phyloP scores from a whole-genome alignment of 306 rosid species.

The Ochetophila trinervis region DNA sequence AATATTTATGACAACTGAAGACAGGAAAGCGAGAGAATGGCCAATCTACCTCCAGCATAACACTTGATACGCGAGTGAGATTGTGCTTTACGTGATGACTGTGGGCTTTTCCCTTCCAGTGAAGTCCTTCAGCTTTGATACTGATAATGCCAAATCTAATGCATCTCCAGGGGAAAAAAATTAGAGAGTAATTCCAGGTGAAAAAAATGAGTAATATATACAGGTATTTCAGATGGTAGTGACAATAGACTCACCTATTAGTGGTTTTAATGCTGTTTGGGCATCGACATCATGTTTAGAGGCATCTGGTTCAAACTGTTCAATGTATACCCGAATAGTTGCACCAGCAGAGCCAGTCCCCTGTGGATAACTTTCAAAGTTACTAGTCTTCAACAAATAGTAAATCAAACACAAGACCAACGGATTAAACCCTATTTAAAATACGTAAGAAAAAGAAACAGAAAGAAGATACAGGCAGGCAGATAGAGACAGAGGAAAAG shows the following conservation, averaged over 20 bases:
- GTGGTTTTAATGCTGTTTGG: conserved; percentile 78
- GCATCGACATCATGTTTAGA: conserved; percentile 85
- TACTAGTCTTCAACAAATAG: background rate
- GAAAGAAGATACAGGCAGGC: no score
- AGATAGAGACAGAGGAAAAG: background rate
- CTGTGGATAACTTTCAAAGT: conserved; percentile 39
- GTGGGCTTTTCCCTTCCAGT: conserved; percentile 95
- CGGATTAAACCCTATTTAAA: background rate
- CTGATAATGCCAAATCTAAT: conserved; percentile 79
- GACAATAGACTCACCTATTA: conserved; percentile 59
- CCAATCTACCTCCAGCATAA: conserved; percentile 27
- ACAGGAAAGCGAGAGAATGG: conserved; percentile 7
- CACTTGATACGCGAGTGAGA: conserved; percentile 12
- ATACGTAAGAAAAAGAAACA: no score
- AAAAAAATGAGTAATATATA: conserved; percentile 5
- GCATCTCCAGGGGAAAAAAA: conserved; percentile 15
- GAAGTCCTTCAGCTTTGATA: conserved; percentile 84
- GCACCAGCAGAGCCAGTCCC: conserved; percentile 99
- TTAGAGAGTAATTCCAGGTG: no score
- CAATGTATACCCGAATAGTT: conserved; percentile 83
- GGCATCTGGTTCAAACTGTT: conserved; percentile 76
- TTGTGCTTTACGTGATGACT: conserved; percentile 70
- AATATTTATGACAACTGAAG: conserved; percentile 15
- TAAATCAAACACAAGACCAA: background rate
- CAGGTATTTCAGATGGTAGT: background rate